Evolutionary conservation across 2,329 filamentous ascomycete genomes (phyloP).

Genomic region (Lecanicillium sp.): DNA sequence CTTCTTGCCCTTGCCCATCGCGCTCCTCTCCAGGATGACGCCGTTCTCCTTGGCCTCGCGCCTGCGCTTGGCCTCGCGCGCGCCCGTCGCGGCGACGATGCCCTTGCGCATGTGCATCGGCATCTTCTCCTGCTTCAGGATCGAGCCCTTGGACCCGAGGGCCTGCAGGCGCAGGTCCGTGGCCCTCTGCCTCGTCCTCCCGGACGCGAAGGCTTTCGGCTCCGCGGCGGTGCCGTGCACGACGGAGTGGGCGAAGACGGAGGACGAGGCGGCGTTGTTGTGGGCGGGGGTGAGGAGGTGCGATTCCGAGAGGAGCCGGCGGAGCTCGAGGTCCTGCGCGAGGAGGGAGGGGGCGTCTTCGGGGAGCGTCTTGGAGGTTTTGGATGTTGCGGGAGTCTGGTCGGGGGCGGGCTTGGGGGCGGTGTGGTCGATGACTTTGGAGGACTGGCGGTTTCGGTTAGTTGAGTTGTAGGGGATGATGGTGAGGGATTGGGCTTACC

Average conservation of each 20-base stretch:
- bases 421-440: slow-evolving; percentile 45
- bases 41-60: slow-evolving; percentile 84
- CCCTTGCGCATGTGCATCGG: slow-evolving; percentile 81
- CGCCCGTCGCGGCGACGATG: slow-evolving; percentile 62
- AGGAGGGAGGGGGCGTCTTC: slow-evolving; percentile 65
- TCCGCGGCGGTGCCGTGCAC: slow-evolving; percentile 31
- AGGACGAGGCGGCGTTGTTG: slow-evolving; percentile 34
- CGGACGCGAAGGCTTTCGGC: slow-evolving; percentile 44
- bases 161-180: slow-evolving; percentile 77
- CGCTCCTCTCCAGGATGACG: slow-evolving; percentile 67
- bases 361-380: slow-evolving; percentile 31
- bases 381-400: slow-evolving; percentile 20
- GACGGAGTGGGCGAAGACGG: slow-evolving; percentile 38
- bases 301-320: slow-evolving; percentile 84
- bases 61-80: slow-evolving; percentile 64
- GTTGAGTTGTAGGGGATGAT: slow-evolving; percentile 7
- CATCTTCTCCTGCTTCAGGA: slow-evolving; percentile 79
- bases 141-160: slow-evolving; percentile 69
- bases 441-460: slow-evolving; percentile 3
- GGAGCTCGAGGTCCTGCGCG: slow-evolving; percentile 87
- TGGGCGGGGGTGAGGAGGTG: slow-evolving; percentile 63
- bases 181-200: slow-evolving; percentile 72
- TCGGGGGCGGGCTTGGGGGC: slow-evolving; percentile 25
- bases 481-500: slow-evolving; percentile 35
- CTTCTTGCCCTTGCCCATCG: slow-evolving; percentile 32